Percentiles rank a stretch among this genome's conserved stretches.
phyloP scores from a whole-genome alignment of 306 rosid species.

The Cyamopsis tetragonoloba region DNA sequence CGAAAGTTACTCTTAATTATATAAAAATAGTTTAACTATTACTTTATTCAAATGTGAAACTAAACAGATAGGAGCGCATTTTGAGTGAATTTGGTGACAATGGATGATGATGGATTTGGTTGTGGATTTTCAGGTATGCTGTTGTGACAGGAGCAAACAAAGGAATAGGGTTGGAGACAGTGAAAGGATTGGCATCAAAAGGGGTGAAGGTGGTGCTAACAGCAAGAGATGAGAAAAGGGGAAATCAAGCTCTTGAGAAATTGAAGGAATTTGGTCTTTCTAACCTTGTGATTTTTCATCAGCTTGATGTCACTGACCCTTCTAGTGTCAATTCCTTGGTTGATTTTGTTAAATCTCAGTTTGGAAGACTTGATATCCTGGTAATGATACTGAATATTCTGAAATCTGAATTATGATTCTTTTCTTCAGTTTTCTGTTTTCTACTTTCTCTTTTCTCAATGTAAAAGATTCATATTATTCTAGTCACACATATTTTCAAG shows the following conservation, averaged over 20 bases:
- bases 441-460: slow-evolving; percentile 3
- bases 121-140: slow-evolving; percentile 36
- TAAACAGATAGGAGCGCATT: no score
- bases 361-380: slow-evolving; percentile 48
- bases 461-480: no score
- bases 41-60: no score
- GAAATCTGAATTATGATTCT: not conserved
- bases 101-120: not conserved
- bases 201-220: slow-evolving; percentile 42
- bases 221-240: slow-evolving; percentile 40
- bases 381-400: slow-evolving; percentile 14
- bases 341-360: slow-evolving; percentile 27
- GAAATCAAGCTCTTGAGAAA: slow-evolving; percentile 30
- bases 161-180: slow-evolving; percentile 41
- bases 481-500: no score
- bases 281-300: slow-evolving; percentile 33
- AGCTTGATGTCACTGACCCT: slow-evolving; percentile 44
- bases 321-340: slow-evolving; percentile 31
- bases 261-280: slow-evolving; percentile 21
- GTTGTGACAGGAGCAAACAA: slow-evolving; percentile 50
- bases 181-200: slow-evolving; percentile 36
- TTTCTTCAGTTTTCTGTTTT: not conserved
- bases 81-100: not conserved
- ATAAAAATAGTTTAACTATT: no score
- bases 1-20: no score